phyloP scores from a whole-genome alignment of 1,284 basidiomycete species.

The Vanrija sp. region DNA sequence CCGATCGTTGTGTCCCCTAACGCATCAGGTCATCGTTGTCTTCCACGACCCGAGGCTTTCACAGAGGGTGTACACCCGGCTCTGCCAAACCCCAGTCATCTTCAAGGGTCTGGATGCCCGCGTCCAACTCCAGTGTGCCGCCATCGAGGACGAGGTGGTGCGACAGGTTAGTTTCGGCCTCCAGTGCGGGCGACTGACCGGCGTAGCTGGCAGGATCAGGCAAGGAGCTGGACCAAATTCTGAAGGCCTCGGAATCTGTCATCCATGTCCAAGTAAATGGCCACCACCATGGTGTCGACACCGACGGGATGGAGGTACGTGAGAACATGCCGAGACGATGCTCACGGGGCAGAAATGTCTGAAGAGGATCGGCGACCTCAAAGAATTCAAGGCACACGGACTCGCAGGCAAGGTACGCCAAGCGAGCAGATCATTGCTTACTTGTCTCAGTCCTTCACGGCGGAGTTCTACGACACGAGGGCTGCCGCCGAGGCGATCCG shows the following conservation, averaged over 20 bases:
- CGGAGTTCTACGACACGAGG: constrained; percentile 40
- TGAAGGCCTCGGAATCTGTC: constrained; percentile 16
- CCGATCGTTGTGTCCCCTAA: neutral
- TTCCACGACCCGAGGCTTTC: constrained; percentile 42
- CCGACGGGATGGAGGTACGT: constrained; percentile 18
- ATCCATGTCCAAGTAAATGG: constrained; percentile 21
- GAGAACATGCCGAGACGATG: neutral
- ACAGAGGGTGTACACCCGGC: constrained; percentile 19
- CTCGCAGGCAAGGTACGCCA: constrained; percentile 17
- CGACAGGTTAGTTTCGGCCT: constrained; percentile 19
- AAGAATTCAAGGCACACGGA: constrained; percentile 18
- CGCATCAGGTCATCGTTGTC: constrained; percentile 28
- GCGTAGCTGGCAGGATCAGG: constrained; percentile 15
- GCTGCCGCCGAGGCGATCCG: constrained; percentile 24
- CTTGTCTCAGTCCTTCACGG: constrained; percentile 25
- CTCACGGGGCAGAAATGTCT: constrained; percentile 18
- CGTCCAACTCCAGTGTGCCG: constrained; percentile 24
- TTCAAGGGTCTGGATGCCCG: constrained; percentile 8
- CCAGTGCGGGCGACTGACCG: neutral
- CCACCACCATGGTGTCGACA: constrained; percentile 6
- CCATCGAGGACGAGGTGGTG: constrained; percentile 16
- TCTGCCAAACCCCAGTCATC: constrained; percentile 16
- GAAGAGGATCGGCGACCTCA: constrained; percentile 20
- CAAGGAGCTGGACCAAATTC: constrained; percentile 19
- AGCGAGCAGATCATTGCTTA: neutral